Evolutionary conservation across 1,284 basidiomycete species (phyloP).

Genomic region (Moniliella sp.): DNA sequence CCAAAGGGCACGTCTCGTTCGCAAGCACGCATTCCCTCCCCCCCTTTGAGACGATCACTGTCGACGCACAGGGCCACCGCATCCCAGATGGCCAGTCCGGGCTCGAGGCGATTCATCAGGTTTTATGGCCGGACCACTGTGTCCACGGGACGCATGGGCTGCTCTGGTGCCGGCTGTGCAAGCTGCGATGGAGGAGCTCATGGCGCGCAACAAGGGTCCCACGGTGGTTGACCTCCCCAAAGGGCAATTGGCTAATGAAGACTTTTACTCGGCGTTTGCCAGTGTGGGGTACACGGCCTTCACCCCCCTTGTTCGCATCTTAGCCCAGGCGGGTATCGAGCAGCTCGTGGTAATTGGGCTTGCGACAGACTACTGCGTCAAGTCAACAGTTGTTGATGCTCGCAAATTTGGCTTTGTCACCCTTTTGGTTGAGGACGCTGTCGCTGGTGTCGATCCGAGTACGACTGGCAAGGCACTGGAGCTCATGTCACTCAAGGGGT

Average conservation of each 20-base stretch:
- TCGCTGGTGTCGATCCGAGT: constrained; percentile 6
- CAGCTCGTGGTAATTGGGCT: constrained; percentile 43
- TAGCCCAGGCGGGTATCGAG: constrained; percentile 19
- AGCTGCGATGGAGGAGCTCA: constrained; percentile 15
- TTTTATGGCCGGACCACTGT: constrained; percentile 47
- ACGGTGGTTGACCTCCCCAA: constrained; percentile 1
- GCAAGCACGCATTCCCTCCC: constrained; percentile 39
- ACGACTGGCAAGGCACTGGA: background rate
- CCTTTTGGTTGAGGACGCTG: constrained; percentile 24
- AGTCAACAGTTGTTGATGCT: constrained; percentile 37
- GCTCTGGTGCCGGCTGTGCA: constrained; percentile 37
- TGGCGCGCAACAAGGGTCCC: background rate
- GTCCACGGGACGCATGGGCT: constrained; percentile 36
- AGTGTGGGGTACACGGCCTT: constrained; percentile 1
- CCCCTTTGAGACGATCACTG: constrained; percentile 36
- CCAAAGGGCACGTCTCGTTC: constrained; percentile 47
- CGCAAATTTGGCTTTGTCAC: constrained; percentile 37
- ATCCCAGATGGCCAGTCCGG: constrained; percentile 29
- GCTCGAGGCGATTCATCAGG: constrained; percentile 37
- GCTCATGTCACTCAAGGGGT: no score
- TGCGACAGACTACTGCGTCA: constrained; percentile 46
- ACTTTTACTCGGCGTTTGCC: constrained; percentile 42
- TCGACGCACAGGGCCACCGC: constrained; percentile 21
- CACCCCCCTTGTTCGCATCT: constrained; percentile 1
- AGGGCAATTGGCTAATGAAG: constrained; percentile 36